Evolutionary conservation across 2,329 filamentous ascomycete genomes (phyloP).

Genomic region (Trichoderma cornu-damae): DNA sequence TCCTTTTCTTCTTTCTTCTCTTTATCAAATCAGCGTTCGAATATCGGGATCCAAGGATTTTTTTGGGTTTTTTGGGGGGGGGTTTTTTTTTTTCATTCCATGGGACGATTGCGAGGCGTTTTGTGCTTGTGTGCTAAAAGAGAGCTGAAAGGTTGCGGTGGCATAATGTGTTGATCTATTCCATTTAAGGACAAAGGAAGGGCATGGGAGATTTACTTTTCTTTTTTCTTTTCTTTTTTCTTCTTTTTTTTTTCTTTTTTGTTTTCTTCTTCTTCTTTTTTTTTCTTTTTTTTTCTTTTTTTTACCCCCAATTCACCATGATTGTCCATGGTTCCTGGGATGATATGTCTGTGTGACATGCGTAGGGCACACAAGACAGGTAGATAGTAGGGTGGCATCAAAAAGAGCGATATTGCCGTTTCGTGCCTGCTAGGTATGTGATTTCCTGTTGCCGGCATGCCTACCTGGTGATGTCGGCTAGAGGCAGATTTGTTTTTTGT

Average conservation of each 20-base stretch:
- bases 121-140: background rate
- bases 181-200: background rate
- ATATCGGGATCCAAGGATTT: background rate
- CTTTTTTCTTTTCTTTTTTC: background rate
- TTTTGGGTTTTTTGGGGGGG: no score
- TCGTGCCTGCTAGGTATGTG: no score
- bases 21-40: background rate
- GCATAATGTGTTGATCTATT: conserved; percentile 6
- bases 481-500: no score
- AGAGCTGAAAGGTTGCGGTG: background rate
- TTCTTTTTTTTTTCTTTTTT: no score
- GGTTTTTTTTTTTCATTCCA: background rate
- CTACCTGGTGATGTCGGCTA: no score
- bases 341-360: background rate
- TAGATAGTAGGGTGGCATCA: background rate
- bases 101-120: conserved; percentile 13
- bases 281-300: no score
- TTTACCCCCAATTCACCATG: no score
- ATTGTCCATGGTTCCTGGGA: background rate
- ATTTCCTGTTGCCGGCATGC: no score
- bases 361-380: background rate
- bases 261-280: no score
- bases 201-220: background rate
- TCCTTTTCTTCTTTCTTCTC: no score
- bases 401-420: background rate